phyloP scores from a whole-genome alignment of 2,329 filamentous ascomycete genomes.

The Fusarium citri region DNA sequence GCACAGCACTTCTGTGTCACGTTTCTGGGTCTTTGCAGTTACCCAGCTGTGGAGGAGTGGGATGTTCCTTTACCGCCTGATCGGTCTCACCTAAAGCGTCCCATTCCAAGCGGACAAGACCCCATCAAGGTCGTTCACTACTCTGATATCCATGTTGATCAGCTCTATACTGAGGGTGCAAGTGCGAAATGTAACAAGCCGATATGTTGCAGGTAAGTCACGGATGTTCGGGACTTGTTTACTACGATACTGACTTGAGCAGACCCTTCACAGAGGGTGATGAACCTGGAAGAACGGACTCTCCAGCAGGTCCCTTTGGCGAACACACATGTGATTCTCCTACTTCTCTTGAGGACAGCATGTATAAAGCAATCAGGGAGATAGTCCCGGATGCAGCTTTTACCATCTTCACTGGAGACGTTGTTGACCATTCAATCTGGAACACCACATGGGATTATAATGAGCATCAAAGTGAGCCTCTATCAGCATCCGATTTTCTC shows the following conservation, averaged over 20 bases:
- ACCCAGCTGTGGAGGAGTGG: conserved; percentile 58
- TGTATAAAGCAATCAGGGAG: conserved; percentile 63
- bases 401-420: conserved; percentile 70
- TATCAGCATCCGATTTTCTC: not conserved
- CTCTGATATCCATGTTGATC: conserved; percentile 70
- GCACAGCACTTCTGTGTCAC: conserved; percentile 64
- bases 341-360: conserved; percentile 62
- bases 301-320: conserved; percentile 64
- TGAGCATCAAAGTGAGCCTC: conserved; percentile 45
- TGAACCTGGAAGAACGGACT: conserved; percentile 59
- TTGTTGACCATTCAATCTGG: conserved; percentile 66
- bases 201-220: conserved; percentile 65
- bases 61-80: conserved; percentile 58
- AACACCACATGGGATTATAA: conserved; percentile 54
- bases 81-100: conserved; percentile 53
- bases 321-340: conserved; percentile 66
- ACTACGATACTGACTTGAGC: not conserved
- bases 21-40: conserved; percentile 65
- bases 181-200: conserved; percentile 68
- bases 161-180: conserved; percentile 63
- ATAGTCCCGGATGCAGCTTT: conserved; percentile 62
- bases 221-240: too few relatives aligned
- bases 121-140: conserved; percentile 68
- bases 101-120: conserved; percentile 56
- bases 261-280: conserved; percentile 61